phyloP scores from a whole-genome alignment of 1,284 basidiomycete genomes.

The Coniferiporia sulphurascens region DNA sequence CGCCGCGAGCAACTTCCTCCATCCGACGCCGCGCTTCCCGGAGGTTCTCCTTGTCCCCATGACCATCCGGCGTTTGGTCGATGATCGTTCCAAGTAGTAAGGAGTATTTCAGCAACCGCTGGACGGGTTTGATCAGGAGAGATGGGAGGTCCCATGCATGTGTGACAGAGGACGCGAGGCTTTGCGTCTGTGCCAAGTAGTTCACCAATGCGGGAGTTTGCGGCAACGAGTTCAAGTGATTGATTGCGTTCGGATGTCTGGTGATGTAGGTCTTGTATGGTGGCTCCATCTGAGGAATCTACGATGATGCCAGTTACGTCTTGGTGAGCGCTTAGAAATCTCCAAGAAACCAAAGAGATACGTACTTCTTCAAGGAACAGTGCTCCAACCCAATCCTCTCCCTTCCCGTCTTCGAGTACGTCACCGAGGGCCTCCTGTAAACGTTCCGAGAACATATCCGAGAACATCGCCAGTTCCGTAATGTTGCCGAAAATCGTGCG shows the following conservation, averaged over 20 bases:
- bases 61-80: constrained; percentile 70
- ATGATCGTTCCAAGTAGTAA: constrained; percentile 79
- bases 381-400: constrained; percentile 71
- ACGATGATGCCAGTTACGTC: constrained; percentile 8
- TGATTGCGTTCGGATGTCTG: constrained; percentile 72
- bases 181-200: constrained; percentile 67
- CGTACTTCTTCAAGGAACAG: constrained; percentile 70
- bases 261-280: constrained; percentile 87
- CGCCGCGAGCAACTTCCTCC: constrained; percentile 74
- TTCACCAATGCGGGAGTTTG: constrained; percentile 52
- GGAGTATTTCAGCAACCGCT: constrained; percentile 90
- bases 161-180: constrained; percentile 65
- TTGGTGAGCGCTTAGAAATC: constrained; percentile 7
- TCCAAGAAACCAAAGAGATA: constrained; percentile 20
- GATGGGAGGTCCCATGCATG: constrained; percentile 94
- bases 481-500: constrained; percentile 80
- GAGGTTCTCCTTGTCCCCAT: constrained; percentile 70
- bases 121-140: constrained; percentile 88
- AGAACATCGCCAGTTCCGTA: constrained; percentile 65
- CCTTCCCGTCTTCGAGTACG: constrained; percentile 47
- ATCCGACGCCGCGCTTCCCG: constrained; percentile 62
- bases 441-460: constrained; percentile 59
- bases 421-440: constrained; percentile 55
- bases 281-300: constrained; percentile 76
- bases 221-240: constrained; percentile 58